Evolutionary conservation across 805 yeast genomes (phyloP).

Genomic region (Lachancea waltii): DNA sequence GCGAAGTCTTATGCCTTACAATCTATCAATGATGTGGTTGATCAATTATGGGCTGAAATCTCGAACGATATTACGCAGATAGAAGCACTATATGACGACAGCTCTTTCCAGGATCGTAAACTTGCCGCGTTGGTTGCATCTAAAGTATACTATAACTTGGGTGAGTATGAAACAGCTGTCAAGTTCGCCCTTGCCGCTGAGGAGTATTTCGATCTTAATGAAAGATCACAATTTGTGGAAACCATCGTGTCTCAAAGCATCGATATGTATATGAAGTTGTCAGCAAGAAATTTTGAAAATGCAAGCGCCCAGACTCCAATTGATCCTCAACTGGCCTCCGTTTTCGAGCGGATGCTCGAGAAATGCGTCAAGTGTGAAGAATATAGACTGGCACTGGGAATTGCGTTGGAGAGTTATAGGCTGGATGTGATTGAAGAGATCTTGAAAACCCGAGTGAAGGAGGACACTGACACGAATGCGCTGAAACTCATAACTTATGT

Average conservation of each 20-base stretch:
- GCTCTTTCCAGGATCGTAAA: conserved; percentile 62
- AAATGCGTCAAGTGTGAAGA: conserved; percentile 72
- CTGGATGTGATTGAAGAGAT: conserved; percentile 68
- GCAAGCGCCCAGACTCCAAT: conserved; percentile 34
- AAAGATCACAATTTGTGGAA: conserved; percentile 79
- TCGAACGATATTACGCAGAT: conserved; percentile 83
- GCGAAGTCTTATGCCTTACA: conserved; percentile 80
- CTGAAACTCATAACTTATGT: conserved; percentile 63
- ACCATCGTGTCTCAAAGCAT: conserved; percentile 92
- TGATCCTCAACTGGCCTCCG: conserved; percentile 55
- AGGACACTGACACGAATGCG: conserved; percentile 46
- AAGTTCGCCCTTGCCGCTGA: conserved; percentile 84
- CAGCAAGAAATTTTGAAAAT: conserved; percentile 44
- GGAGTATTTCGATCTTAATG: conserved; percentile 61
- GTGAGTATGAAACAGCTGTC: conserved; percentile 88
- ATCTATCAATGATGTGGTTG: conserved; percentile 74
- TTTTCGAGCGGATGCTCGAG: conserved; percentile 81
- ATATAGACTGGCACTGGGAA: conserved; percentile 76
- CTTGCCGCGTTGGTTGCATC: conserved; percentile 91
- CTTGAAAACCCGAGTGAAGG: conserved; percentile 36
- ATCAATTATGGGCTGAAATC: conserved; percentile 94
- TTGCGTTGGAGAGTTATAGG: conserved; percentile 82
- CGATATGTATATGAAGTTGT: conserved; percentile 64
- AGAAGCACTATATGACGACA: conserved; percentile 88
- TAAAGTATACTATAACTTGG: conserved; percentile 84